These are phyloP conservation scores for Pichia rugopelliculosa DNA, from an alignment of 805 yeast species.

Conservation along the genomic window DNA sequence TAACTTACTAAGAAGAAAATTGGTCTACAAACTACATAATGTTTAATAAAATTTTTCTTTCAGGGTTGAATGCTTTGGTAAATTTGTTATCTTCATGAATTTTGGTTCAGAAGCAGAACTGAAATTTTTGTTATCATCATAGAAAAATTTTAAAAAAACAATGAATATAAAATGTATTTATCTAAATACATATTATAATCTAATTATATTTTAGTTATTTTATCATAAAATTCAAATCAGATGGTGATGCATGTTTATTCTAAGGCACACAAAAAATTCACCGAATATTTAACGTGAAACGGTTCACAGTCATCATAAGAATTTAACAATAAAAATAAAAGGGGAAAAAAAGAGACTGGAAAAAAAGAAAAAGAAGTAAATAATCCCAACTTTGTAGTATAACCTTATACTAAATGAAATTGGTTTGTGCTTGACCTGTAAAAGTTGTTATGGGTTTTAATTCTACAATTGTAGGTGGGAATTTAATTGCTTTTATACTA, in stretches of 20 bases:
- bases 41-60: not conserved
- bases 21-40: not conserved
- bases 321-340: slow-evolving; percentile 3
- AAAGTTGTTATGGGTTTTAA: too few species aligned
- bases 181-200: not conserved
- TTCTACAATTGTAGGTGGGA: too few species aligned
- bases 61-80: slow-evolving; percentile 39
- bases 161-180: not conserved
- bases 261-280: slow-evolving; percentile 54
- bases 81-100: slow-evolving; percentile 67
- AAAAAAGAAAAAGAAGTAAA: not conserved
- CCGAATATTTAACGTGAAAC: slow-evolving; percentile 26
- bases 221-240: slow-evolving; percentile 42
- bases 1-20: not conserved
- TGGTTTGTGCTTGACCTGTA: not conserved
- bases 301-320: slow-evolving; percentile 31
- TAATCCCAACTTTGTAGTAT: not conserved
- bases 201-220: not conserved
- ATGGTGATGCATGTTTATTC: slow-evolving; percentile 97
- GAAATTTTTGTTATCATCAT: slow-evolving; percentile 65
- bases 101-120: slow-evolving; percentile 94
- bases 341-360: not conserved
- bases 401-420: not conserved
- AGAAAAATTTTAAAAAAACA: slow-evolving; percentile 15
- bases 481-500: slow-evolving; percentile 1